phyloP scores from a whole-genome alignment of 192 early-diverging fungal genomes.

The Entomortierella parvispora region DNA sequence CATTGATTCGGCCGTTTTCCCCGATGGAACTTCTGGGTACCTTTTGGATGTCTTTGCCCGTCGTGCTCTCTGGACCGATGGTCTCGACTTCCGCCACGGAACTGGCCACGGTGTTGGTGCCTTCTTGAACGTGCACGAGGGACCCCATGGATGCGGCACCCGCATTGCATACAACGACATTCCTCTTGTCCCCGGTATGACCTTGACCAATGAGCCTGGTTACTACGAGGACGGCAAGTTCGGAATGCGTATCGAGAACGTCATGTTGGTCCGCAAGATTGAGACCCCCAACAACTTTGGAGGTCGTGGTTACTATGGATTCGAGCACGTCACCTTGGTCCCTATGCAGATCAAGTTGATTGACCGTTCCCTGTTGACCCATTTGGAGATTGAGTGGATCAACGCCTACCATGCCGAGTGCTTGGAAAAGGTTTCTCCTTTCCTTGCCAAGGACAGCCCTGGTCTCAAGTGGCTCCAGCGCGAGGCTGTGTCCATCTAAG shows the following conservation, averaged over 20 bases:
- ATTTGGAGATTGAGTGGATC: constrained; percentile 85
- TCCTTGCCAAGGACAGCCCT: constrained; percentile 69
- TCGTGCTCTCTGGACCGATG: constrained; percentile 87
- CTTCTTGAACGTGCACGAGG: constrained; percentile 95
- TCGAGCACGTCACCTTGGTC: constrained; percentile 91
- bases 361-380: constrained; percentile 70
- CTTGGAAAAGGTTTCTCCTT: constrained; percentile 78
- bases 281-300: constrained; percentile 85
- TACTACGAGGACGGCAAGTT: constrained; percentile 97
- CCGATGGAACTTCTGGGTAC: constrained; percentile 86
- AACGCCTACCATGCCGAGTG: constrained; percentile 85
- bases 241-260: constrained; percentile 97
- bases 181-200: constrained; percentile 89
- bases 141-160: constrained; percentile 93
- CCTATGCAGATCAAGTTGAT: constrained; percentile 91
- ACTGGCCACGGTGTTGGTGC: constrained; percentile 98
- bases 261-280: constrained; percentile 79
- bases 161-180: constrained; percentile 76
- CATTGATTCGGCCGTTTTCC: constrained; percentile 89
- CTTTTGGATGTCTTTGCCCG: constrained; percentile 89
- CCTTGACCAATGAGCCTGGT: constrained; percentile 95
- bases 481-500: constrained; percentile 72
- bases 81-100: constrained; percentile 95
- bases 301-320: constrained; percentile 81
- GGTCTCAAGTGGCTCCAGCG: constrained; percentile 83